Evolutionary conservation across 208 protist genomes (phyloP), one percentile per base, ranked within the genome.

Genomic region (Acanthamoeba royreba): DNA sequence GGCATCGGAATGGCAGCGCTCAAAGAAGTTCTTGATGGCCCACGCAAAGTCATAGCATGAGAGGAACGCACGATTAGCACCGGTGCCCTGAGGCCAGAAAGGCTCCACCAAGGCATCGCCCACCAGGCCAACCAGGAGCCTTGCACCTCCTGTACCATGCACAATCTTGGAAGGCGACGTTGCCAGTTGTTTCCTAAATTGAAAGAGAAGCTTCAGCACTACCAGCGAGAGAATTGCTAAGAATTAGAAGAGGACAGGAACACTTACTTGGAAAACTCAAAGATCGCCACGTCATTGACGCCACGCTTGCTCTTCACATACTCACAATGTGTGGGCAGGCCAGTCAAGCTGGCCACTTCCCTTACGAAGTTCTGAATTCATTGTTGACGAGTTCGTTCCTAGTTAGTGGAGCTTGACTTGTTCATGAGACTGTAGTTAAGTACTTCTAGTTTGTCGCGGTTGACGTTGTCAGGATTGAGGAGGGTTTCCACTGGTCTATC

Each of bases 61-160:
- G 33, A 92, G 86, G n/a, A 92, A 52, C 0, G 86, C 86, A 11
- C 86, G 17, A 43, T 92, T 92, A 40, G 86, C 86, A 19, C 86
- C 86, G 1, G 86, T 92, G 40, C 86, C 86, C 63, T 74, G 43
- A 9, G 86, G 86, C 86, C 86, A 92, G 86, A 92, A 92, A 15
- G 86, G 86, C 63, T 92, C 86, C 33, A 92, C 63, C 49, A 92
- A 35, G 15, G 86, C 86, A 53, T 92, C 86, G 13, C 86, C 86
- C 77, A 87, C 77, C 42, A 87, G 19, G 28, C 77, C 42, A 7
- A 87, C 47, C 45, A 87, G 77, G 17, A 87, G 1, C 5, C 38
- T 8, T 40, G 66, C 66, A 8, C 35, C 66, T 31, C 31, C n/a
- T 8, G 66, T 45, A 19, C 66, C 66, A 25, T 79, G 66, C 66